These are phyloP conservation scores for Cladobotryum protrusum DNA, from an alignment of 2,329 filamentous ascomycete genomes.

Conservation along the genomic window DNA sequence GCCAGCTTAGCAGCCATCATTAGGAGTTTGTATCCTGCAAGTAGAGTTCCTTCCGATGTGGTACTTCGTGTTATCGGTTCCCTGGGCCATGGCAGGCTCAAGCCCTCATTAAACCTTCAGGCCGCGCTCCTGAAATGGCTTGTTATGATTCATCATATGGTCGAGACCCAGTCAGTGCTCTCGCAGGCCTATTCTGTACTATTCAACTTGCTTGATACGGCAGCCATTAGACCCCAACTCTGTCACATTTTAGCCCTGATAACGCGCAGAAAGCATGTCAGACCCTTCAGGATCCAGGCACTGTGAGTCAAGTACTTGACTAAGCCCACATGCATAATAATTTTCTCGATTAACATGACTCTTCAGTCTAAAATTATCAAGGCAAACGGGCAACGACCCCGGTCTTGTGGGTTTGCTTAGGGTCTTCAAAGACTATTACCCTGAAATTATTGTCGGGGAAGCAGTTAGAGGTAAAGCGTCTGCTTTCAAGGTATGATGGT, in stretches of 20 bases:
- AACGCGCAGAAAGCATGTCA: conserved; percentile 75
- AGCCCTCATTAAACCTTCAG: conserved; percentile 66
- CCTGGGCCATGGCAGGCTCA: conserved; percentile 71
- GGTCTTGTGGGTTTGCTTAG: conserved; percentile 66
- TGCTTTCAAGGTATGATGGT: conserved; percentile 48
- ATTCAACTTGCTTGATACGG: conserved; percentile 77
- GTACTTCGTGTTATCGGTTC: conserved; percentile 63
- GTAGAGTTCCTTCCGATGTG: conserved; percentile 52
- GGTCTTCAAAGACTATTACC: conserved; percentile 88
- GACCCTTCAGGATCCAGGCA: conserved; percentile 74
- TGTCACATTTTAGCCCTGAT: conserved; percentile 75
- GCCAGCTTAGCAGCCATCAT: conserved; percentile 62
- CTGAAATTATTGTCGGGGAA: conserved; percentile 76
- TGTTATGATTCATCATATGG: conserved; percentile 64
- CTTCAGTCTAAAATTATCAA: conserved; percentile 48
- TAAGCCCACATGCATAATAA: too few relatives aligned
- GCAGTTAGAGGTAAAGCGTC: conserved; percentile 54
- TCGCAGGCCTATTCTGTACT: conserved; percentile 67
- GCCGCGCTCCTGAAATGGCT: conserved; percentile 70
- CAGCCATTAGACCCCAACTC: conserved; percentile 59
- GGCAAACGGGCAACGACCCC: conserved; percentile 65
- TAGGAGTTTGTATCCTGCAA: conserved; percentile 70
- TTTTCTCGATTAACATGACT: not conserved
- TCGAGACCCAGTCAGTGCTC: conserved; percentile 58
- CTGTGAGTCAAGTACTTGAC: conserved; percentile 38